Percentiles rank a stretch among this genome's conserved stretches.
Conservation (phyloP, 2,329 filamentous ascomycete species). For the Curvularia lunata region DNA sequence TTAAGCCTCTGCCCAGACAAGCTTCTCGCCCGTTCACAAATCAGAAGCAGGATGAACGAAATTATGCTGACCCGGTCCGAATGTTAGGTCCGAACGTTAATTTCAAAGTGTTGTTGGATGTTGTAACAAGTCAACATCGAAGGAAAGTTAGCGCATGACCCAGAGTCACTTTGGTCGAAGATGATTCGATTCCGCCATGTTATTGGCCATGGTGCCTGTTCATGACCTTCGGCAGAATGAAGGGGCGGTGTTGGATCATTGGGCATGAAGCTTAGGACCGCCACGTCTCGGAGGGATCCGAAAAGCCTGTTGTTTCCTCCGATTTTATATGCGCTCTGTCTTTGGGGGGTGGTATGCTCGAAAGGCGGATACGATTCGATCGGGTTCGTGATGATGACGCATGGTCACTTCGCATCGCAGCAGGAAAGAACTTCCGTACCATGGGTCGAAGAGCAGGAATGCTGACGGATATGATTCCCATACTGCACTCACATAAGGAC, state of each 20-base stretch:
- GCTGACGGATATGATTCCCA: constrained; percentile 40
- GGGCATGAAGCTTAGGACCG: neutral
- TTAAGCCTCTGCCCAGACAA: neutral
- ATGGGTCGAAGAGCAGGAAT: constrained; percentile 38
- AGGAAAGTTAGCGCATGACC: neutral
- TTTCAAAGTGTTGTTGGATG: neutral
- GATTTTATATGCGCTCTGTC: neutral
- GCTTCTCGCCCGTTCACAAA: neutral
- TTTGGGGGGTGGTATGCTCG: neutral
- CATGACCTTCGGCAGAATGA: neutral
- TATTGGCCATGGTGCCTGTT: neutral
- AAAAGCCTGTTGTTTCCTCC: neutral
- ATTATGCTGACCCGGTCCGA: neutral
- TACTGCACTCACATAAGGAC: constrained; percentile 38
- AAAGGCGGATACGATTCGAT: constrained; percentile 7
- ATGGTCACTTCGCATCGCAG: constrained; percentile 4
- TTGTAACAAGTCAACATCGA: neutral
- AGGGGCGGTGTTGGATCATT: neutral
- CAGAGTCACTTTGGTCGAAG: neutral
- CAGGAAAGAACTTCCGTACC: constrained; percentile 27
- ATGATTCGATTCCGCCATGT: neutral
- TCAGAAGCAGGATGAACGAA: neutral
- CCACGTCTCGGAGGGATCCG: neutral
- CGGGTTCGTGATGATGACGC: constrained; percentile 3
- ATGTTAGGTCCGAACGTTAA: neutral